Percentiles rank a stretch among this genome's conserved stretches.
These are phyloP conservation scores for Solanum pennellii DNA, from an alignment of 257 asterid species.

Conservation along the genomic window DNA sequence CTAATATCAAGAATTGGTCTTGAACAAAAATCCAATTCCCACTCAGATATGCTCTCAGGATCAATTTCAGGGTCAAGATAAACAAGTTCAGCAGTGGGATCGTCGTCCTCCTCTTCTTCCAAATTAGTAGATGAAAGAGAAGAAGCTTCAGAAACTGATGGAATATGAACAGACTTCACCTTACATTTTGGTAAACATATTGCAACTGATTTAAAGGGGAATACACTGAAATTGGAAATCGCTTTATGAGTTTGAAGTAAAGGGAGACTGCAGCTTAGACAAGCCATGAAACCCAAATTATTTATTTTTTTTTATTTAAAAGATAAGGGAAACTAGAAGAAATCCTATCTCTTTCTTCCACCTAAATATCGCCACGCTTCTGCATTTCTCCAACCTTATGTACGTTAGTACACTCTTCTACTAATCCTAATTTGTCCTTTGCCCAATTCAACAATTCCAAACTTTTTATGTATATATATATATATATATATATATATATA, in stretches of 20 bases:
- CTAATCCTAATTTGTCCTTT: neutral
- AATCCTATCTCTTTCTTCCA: neutral
- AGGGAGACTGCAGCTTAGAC: conserved; percentile 42
- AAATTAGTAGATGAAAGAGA: conserved; percentile 46
- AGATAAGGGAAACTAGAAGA: neutral
- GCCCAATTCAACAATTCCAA: neutral
- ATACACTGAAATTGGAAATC: conserved; percentile 24
- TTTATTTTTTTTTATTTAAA: neutral
- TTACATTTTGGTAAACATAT: conserved; percentile 2
- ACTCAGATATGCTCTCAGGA: conserved; percentile 60
- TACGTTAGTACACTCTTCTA: neutral
- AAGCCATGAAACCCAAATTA: conserved; percentile 36
- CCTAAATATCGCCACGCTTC: neutral
- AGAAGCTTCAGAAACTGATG: conserved; percentile 34
- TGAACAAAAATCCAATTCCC: conserved; percentile 97
- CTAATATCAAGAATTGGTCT: conserved; percentile 94
- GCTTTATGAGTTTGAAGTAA: conserved; percentile 17
- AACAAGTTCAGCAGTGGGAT: conserved; percentile 71
- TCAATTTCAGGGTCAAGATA: conserved; percentile 82
- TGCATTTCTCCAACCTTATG: neutral
- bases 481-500: too few relatives aligned
- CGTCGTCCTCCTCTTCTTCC: conserved; percentile 32
- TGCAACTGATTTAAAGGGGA: conserved; percentile 12
- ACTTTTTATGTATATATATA: too few relatives aligned
- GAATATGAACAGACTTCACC: conserved; percentile 18